A percentile compares a stretch with the other conserved stretches of the same genome.
Conservation (phyloP, 768 basidiomycete genomes). For the Boletus eberwhitei region DNA sequence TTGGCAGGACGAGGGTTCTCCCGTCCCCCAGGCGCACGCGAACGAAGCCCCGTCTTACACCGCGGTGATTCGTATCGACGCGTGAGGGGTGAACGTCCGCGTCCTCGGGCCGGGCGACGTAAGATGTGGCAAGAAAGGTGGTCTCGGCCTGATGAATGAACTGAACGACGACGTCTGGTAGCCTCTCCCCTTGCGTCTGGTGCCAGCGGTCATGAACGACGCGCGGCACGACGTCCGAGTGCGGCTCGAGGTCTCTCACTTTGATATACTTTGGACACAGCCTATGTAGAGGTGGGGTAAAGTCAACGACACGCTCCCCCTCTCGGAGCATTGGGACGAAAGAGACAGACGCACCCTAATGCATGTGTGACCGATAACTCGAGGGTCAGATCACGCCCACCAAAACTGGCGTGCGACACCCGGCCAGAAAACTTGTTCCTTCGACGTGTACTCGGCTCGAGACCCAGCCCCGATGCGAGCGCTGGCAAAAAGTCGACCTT, state of each 20-base stretch:
- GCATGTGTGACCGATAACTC: conserved; percentile 52
- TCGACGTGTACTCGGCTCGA: conserved; percentile 53
- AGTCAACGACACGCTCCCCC: background rate
- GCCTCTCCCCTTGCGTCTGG: conserved; percentile 35
- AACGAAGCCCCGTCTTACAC: conserved; percentile 59
- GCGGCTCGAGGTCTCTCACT: conserved; percentile 43
- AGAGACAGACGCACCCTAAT: conserved; percentile 46
- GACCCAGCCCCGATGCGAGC: conserved; percentile 55
- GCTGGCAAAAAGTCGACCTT: background rate
- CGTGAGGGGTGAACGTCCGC: conserved; percentile 48
- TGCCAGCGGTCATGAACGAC: conserved; percentile 33
- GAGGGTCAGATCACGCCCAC: conserved; percentile 33
- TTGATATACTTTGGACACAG: conserved; percentile 69
- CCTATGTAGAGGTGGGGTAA: conserved; percentile 25
- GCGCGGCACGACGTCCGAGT: conserved; percentile 35
- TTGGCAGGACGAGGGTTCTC: conserved; percentile 54
- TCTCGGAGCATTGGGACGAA: background rate
- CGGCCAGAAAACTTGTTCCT: conserved; percentile 62
- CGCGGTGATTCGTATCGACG: conserved; percentile 61
- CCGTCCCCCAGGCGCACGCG: conserved; percentile 55
- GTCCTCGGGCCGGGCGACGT: conserved; percentile 39
- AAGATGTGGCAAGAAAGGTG: conserved; percentile 53
- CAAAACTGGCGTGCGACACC: conserved; percentile 33
- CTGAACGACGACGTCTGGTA: conserved; percentile 48
- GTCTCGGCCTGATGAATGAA: conserved; percentile 52